Conservation (phyloP, 2,329 filamentous ascomycete species). For the Trichoderma koningii region DNA sequence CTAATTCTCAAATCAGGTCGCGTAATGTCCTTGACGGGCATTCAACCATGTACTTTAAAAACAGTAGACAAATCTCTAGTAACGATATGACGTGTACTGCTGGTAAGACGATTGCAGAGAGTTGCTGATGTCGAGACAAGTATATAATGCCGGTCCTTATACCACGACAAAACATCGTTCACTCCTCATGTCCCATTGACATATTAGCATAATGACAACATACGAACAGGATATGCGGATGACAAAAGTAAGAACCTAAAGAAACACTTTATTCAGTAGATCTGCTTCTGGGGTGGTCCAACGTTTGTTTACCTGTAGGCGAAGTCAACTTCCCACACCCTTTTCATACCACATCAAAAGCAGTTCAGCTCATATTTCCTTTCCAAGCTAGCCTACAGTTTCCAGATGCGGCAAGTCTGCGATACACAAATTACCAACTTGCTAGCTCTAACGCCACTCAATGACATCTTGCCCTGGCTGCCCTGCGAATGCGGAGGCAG, state of each 20-base stretch:
- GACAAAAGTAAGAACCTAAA: background rate
- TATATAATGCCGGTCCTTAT: background rate
- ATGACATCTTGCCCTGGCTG: background rate
- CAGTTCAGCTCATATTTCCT: background rate
- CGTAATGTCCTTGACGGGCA: background rate
- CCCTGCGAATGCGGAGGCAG: background rate
- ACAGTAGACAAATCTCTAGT: too few relatives aligned
- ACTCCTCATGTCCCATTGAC: background rate
- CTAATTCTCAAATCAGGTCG: conserved; percentile 1
- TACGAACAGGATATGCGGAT: background rate
- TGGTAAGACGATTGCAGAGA: background rate
- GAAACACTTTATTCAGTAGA: background rate
- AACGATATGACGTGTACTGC: background rate
- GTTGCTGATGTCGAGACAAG: background rate
- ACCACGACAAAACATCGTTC: background rate
- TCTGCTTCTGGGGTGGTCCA: background rate
- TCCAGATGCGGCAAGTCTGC: background rate
- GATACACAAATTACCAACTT: conserved; percentile 6
- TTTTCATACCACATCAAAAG: background rate
- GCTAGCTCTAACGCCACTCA: background rate
- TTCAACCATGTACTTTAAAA: too few relatives aligned
- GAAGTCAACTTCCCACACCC: background rate
- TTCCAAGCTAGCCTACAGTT: background rate
- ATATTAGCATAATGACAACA: background rate
- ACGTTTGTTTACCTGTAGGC: background rate